Percentiles rank a stretch among this genome's conserved stretches.
phyloP scores from a whole-genome alignment of 2,329 filamentous ascomycete species.

The Drechslerella coelobrocha region DNA sequence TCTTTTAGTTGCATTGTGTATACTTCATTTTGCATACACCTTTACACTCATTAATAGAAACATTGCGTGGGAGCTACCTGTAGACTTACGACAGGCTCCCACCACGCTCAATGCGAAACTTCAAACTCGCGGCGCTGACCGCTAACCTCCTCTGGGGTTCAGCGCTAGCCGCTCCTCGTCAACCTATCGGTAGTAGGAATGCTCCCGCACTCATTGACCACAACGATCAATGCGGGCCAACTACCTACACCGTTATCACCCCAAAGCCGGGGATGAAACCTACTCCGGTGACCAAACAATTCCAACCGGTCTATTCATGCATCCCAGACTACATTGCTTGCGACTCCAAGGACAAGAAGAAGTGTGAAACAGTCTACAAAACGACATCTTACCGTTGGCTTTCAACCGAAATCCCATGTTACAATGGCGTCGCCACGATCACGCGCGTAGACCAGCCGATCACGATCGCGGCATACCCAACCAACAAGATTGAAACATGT shows the following conservation, averaged over 20 bases:
- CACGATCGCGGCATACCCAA: conserved; percentile 41
- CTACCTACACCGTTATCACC: conserved; percentile 30
- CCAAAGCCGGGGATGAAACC: conserved; percentile 41
- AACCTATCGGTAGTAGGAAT: conserved; percentile 20
- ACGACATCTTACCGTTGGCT: conserved; percentile 45
- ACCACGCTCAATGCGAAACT: conserved; percentile 38
- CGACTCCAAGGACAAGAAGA: conserved; percentile 36
- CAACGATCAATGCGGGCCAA: conserved; percentile 33
- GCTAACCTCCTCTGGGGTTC: conserved; percentile 22
- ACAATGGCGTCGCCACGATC: conserved; percentile 29
- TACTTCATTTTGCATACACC: conserved; percentile 11
- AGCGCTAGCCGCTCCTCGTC: conserved; percentile 27
- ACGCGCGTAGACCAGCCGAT: conserved; percentile 30
- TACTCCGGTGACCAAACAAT: conserved; percentile 40
- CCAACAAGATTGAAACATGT: conserved; percentile 45
- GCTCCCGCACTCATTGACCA: conserved; percentile 23
- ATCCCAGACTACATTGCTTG: conserved; percentile 42
- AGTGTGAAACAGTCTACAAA: conserved; percentile 39
- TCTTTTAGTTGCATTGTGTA: conserved; percentile 13
- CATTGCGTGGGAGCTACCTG: neutral
- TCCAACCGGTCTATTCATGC: conserved; percentile 40
- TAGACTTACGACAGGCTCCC: no score
- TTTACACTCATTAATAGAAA: conserved; percentile 3
- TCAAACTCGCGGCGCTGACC: conserved; percentile 27
- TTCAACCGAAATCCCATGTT: conserved; percentile 38